A percentile compares a stretch with the other conserved stretches of the same genome.
These are phyloP conservation scores for Triticum aestivum DNA, from an alignment of 176 grass and related monocot species.

Conservation along the genomic window IWGSC_CS_RefSeq_v2.1 NC_057797.1:490014250-490014749, in stretches of 20 bases:
- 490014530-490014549: constrained; percentile 64
- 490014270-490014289: constrained; percentile 86
- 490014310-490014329: constrained; percentile 85
- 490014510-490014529: constrained; percentile 85
- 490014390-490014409: constrained; percentile 83
- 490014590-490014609: constrained; percentile 93
- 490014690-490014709: constrained; percentile 87
- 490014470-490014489: constrained; percentile 91
- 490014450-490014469: constrained; percentile 97
- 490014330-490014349: constrained; percentile 64
- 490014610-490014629: constrained; percentile 92
- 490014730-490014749: constrained; percentile 96
- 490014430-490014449: constrained; percentile 71
- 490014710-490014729: constrained; percentile 90
- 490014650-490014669: constrained; percentile 55
- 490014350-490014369: constrained; percentile 82
- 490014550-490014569: constrained; percentile 92
- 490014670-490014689: constrained; percentile 92
- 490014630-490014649: constrained; percentile 56
- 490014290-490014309: constrained; percentile 86
- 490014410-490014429: constrained; percentile 52
- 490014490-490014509: constrained; percentile 83
- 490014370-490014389: constrained; percentile 95
- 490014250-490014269: constrained; percentile 80
- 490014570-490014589: constrained; percentile 91